Evolutionary conservation across 345 rosid genomes (phyloP).

Genomic region (Rhizophora mangle): DNA sequence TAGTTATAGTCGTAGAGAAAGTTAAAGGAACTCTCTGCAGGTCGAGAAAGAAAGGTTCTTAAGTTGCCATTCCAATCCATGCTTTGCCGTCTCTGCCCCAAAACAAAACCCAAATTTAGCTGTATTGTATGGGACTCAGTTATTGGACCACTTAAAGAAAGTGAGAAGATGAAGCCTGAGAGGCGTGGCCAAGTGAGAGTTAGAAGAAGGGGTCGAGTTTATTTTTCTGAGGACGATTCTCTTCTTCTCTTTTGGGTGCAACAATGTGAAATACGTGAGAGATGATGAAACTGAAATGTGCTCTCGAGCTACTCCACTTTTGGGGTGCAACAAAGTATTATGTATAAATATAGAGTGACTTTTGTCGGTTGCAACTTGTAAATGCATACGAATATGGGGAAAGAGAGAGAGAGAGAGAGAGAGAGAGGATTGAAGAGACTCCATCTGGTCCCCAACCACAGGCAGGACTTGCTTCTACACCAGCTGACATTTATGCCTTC

Average conservation of each 20-base stretch:
- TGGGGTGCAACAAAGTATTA: constrained; percentile 54
- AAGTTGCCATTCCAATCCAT: constrained; percentile 60
- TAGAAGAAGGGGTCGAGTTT: neutral
- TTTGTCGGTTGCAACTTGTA: constrained; percentile 31
- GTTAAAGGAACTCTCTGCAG: constrained; percentile 47
- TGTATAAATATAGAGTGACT: constrained; percentile 35
- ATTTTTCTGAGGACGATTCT: constrained; percentile 3
- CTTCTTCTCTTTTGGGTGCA: constrained; percentile 33
- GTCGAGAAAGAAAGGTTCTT: constrained; percentile 44
- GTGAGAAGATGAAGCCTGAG: neutral
- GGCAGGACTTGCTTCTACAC: neutral
- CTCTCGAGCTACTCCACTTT: constrained; percentile 32
- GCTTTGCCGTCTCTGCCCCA: constrained; percentile 17
- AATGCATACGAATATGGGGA: neutral
- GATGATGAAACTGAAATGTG: constrained; percentile 14
- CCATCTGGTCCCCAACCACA: neutral
- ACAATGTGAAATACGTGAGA: constrained; percentile 30
- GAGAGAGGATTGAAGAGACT: neutral
- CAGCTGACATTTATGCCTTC: constrained; percentile 30
- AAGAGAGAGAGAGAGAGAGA: constrained; percentile 4
- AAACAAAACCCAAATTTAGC: neutral
- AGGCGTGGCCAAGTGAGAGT: constrained; percentile 32
- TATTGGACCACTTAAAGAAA: constrained; percentile 25
- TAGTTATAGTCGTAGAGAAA: constrained; percentile 54
- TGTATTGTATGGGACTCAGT: constrained; percentile 15